Base-by-base conservation (phyloP, 1,139 yeast genomes). In the Candida sp. region DNA sequence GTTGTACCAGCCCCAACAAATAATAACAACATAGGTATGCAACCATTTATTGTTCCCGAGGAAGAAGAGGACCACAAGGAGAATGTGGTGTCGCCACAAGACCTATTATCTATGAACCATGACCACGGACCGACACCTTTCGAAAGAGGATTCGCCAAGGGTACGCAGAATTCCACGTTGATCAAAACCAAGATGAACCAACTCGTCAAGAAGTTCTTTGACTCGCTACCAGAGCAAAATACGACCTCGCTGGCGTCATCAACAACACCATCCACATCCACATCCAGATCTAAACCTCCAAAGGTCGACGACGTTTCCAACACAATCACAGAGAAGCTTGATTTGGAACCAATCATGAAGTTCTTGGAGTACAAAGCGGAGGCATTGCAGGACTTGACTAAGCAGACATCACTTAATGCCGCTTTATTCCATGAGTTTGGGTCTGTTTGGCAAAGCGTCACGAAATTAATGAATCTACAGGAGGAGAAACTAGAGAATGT, bases 401-500 rank as follows among this genome's bases (percentile, higher is more conserved):
- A 58, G 2, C 55, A 59, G 17, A 55, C 74, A 0, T 70, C 79
- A 0, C 55, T 52, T 9, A 55, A 58, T 43, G 70, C 80, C 0
- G 62, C 71, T 3, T 45, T 54, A 0, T 75, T 58, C 55, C 78
- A 73, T 49, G 65, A 67, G 35, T 64, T 61, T 51, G 61, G 66
- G 1, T 51, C 66, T 0, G 61, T 70, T 3, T 77, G 86, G 79
- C 63, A 66, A 22, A 82, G 78, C 46, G 58, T 72, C 0, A 62
- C 74, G 23, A 65, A 61, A 2, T 56, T 63, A n/a, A 54, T 76
- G 39, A 61, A 61, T n/a, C 43, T 56, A 3, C 68, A 68, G 45
- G 80, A 75, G 51, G 56, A 53, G 5, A 61, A 60, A 22, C 56
- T 74, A 17, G 61, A 62, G 22, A 54, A 46, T 3, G 58, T 54